Evolutionary conservation across 495 filamentous ascomycete species (phyloP).

Genomic region (Penicillium diatomitis): DNA sequence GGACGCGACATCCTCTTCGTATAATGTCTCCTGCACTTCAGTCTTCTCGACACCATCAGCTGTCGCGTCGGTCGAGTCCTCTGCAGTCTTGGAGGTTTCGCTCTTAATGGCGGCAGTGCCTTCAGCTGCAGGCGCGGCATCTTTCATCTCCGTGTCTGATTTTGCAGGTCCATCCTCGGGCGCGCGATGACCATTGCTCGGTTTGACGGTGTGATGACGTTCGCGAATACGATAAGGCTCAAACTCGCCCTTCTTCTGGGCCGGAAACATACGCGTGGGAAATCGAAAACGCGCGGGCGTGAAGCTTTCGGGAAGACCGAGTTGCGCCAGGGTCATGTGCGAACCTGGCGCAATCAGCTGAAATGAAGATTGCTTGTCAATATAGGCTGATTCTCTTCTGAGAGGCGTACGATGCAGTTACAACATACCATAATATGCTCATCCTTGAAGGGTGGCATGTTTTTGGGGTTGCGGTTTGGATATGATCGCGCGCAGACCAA

Average conservation of each 20-base stretch:
- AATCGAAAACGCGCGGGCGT: constrained; percentile 75
- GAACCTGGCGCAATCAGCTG: constrained; percentile 83
- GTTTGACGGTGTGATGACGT: constrained; percentile 47
- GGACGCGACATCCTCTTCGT: constrained; percentile 80
- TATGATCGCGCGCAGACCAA: not conserved
- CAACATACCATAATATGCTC: constrained; percentile 60
- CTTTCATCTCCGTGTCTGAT: constrained; percentile 43
- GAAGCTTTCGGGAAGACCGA: constrained; percentile 84
- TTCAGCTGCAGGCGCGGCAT: constrained; percentile 10
- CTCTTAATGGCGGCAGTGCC: constrained; percentile 4
- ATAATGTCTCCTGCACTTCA: constrained; percentile 44
- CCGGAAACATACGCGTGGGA: constrained; percentile 88
- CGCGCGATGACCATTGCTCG: constrained; percentile 24
- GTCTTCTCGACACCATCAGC: constrained; percentile 12
- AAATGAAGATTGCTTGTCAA: not conserved
- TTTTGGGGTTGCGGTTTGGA: constrained; percentile 5
- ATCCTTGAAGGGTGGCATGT: constrained; percentile 69
- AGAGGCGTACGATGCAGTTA: no score
- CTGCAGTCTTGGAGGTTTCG: constrained; percentile 3
- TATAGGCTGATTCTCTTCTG: no score
- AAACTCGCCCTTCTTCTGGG: constrained; percentile 67
- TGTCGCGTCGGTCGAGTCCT: constrained; percentile 9
- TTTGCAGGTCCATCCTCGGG: constrained; percentile 30
- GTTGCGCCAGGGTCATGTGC: constrained; percentile 85
- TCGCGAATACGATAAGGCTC: constrained; percentile 76